Evolutionary conservation across 768 basidiomycete genomes (phyloP), one percentile per base, ranked within the genome.

Genomic region (Leccinum disarticulatum): DNA sequence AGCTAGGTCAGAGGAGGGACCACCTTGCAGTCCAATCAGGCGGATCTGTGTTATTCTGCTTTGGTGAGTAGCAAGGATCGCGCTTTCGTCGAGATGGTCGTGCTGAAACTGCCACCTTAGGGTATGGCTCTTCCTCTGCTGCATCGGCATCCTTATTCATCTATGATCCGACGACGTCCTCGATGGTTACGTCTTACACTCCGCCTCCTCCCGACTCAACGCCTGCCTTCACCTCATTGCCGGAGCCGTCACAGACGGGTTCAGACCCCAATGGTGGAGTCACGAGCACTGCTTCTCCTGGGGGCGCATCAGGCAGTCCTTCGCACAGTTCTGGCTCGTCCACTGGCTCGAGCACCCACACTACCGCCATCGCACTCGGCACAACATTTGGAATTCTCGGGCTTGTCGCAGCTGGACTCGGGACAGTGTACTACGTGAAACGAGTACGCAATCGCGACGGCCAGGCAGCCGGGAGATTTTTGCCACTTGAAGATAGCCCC

Each of bases 11-110:
- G 25, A 78, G 91, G 52, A 82, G 81, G 49, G 90, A 94, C 70
- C 93, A 95, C 70, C 83, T 87, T 63, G 92, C 89, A 10, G 77
- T 88, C 4, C 77, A 78, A 36, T 77, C 81, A 33, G 87, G 85
- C 13, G 76, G 78, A 33, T 78, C 83, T 56, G 85, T 93, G 22
- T 70, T 95, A 10, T 90, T 94, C 70, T 88, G 87, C 35, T 90
- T 88, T 67, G 91, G 91, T 92, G 64, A 64, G 87, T 74, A 25
- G 52, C 54, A 22, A 30, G 31, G 41, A 47, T n/a, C 17, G 9
- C 48, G 52, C 53, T 28, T 25, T 60, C 14, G 33, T 14, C 8
- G 47, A 4, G 10, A 47, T 50, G 31, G 3, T 25, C 31, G 19
- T 41, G 65, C 55, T 68, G 52, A 82, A 35, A 50, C 22, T 10